A percentile compares a stretch with the other conserved stretches of the same genome.
These are phyloP conservation scores for Sporothrix curviconia DNA, from an alignment of 2,329 filamentous ascomycete genomes.

Conservation along the genomic window DNA sequence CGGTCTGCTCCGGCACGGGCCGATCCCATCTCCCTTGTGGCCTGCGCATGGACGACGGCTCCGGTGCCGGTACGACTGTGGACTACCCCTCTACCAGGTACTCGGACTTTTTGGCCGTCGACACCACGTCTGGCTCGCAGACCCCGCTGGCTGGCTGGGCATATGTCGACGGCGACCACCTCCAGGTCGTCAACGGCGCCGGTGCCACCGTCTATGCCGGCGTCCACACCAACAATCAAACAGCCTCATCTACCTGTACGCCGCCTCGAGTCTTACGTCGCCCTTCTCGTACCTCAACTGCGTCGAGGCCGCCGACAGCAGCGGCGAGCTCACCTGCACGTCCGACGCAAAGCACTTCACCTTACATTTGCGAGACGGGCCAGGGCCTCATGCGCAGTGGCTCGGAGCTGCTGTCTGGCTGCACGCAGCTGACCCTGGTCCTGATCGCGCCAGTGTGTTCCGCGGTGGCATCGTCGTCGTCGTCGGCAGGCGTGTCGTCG, in stretches of 20 bases:
- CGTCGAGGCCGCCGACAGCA: not conserved
- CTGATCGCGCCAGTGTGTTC: not conserved
- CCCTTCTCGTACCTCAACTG: not conserved
- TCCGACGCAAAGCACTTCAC: slow-evolving; percentile 9
- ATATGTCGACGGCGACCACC: not conserved
- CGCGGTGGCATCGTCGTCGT: not conserved
- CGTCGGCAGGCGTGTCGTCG: not conserved
- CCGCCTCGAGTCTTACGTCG: not conserved
- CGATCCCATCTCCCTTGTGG: too few relatives aligned
- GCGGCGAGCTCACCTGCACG: slow-evolving; percentile 1
- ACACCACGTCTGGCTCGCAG: not conserved
- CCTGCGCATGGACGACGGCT: too few relatives aligned
- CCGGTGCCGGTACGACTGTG: too few relatives aligned
- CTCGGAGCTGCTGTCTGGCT: not conserved
- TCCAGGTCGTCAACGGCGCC: not conserved
- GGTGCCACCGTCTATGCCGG: not conserved
- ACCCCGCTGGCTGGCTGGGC: not conserved
- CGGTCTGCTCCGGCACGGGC: too few relatives aligned
- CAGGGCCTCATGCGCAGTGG: slow-evolving; percentile 3
- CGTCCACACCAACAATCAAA: not conserved
- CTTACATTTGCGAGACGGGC: slow-evolving; percentile 16
- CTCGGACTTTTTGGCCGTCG: not conserved
- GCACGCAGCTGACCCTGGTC: not conserved
- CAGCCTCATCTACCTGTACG: not conserved
- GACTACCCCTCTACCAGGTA: not conserved